Evolutionary conservation across 192 early-diverging fungal genomes (phyloP).

Genomic region (Entomortierella parvispora): DNA sequence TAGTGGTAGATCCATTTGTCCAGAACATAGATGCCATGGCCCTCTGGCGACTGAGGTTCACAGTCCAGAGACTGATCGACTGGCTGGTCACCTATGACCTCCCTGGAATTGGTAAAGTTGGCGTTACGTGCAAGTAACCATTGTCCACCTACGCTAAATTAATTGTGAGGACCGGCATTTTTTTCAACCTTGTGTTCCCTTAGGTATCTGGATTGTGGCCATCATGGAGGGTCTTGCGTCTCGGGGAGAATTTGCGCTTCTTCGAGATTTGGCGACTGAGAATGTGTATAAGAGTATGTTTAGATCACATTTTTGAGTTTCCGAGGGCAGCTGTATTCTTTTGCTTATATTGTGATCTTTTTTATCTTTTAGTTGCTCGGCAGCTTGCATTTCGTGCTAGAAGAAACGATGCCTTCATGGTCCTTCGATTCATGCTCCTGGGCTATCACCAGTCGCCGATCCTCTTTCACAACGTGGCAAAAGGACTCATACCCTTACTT

Average conservation of each 20-base stretch:
- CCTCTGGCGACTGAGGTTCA: constrained; percentile 28
- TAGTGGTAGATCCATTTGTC: constrained; percentile 44
- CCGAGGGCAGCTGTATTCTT: too few relatives aligned
- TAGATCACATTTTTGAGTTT: not conserved
- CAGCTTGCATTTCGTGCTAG: constrained; percentile 19
- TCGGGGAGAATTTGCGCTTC: constrained; percentile 35
- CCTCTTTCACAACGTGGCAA: constrained; percentile 37
- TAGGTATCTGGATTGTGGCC: constrained; percentile 39
- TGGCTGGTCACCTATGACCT: constrained; percentile 43
- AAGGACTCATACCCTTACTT: constrained; percentile 31
- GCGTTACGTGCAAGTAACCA: too few relatives aligned
- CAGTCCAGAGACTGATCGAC: constrained; percentile 31
- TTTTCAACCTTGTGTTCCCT: not conserved
- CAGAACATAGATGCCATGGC: constrained; percentile 19
- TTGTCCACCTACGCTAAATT: too few relatives aligned
- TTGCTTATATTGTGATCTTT: not conserved
- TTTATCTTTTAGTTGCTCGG: constrained; percentile 14
- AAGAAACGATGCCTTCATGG: constrained; percentile 44
- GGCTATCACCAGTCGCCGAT: constrained; percentile 54
- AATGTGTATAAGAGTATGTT: constrained; percentile 44
- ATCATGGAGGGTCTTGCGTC: constrained; percentile 49
- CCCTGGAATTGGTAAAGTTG: constrained; percentile 33
- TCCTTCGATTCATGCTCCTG: constrained; percentile 38
- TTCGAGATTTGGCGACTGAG: constrained; percentile 33
- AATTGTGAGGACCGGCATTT: too few relatives aligned